phyloP scores from a whole-genome alignment of 495 filamentous ascomycete genomes.

The Neurospora tetrasperma region DNA sequence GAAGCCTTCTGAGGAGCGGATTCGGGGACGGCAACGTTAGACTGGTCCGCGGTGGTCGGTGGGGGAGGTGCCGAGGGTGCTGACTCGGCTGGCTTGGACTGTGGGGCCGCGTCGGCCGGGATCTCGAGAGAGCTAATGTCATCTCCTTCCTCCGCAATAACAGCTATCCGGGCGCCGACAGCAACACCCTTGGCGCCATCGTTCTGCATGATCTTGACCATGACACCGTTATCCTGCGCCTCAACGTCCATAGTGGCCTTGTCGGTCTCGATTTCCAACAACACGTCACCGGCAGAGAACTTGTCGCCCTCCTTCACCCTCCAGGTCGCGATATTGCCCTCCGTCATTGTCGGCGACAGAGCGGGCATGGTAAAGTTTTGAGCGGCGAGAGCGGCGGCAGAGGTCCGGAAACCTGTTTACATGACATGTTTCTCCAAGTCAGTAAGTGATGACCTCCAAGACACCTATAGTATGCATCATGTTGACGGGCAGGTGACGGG shows the following conservation, averaged over 20 bases:
- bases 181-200: constrained; percentile 61
- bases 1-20: constrained; percentile 28
- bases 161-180: constrained; percentile 65
- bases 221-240: constrained; percentile 68
- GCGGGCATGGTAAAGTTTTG: constrained; percentile 79
- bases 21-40: constrained; percentile 6
- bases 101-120: constrained; percentile 45
- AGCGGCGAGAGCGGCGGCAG: constrained; percentile 48
- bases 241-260: constrained; percentile 90
- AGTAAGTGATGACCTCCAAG: neutral
- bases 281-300: constrained; percentile 66
- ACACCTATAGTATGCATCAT: neutral
- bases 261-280: constrained; percentile 81
- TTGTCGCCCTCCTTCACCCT: constrained; percentile 69
- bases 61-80: constrained; percentile 12
- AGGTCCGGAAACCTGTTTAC: constrained; percentile 50
- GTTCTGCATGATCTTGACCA: constrained; percentile 66
- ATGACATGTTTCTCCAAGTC: neutral
- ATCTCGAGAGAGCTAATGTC: constrained; percentile 59
- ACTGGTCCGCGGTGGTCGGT: constrained; percentile 14
- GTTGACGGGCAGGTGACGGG: constrained; percentile 2
- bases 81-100: constrained; percentile 16
- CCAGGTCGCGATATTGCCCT: constrained; percentile 71
- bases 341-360: constrained; percentile 80
- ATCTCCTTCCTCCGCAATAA: constrained; percentile 66